phyloP scores from a whole-genome alignment of 768 basidiomycete species.

The Gloeopeniophorella convolvens region DNA sequence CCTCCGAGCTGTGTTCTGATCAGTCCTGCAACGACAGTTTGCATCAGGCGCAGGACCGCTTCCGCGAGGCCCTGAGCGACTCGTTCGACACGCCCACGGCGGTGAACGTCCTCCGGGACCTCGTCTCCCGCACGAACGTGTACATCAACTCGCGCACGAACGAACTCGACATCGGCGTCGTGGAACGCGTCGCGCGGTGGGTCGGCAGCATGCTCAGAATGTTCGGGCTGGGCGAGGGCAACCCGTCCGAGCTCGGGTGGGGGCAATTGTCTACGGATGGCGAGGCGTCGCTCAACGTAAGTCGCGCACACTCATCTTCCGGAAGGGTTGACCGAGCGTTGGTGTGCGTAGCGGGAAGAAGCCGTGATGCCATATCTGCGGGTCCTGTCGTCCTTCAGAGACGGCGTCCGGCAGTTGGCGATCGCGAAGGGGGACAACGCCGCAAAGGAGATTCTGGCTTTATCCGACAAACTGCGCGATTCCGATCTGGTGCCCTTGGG shows the following conservation, averaged over 20 bases:
- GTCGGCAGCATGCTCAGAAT: conserved; percentile 65
- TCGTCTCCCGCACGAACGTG: conserved; percentile 80
- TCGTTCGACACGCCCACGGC: conserved; percentile 95
- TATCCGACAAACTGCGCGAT: conserved; percentile 89
- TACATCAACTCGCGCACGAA: conserved; percentile 71
- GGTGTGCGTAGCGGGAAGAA: conserved; percentile 60
- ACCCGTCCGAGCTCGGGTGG: conserved; percentile 75
- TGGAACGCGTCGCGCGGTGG: conserved; percentile 65
- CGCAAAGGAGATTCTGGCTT: conserved; percentile 71
- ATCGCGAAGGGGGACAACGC: conserved; percentile 62
- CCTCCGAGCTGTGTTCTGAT: conserved; percentile 2
- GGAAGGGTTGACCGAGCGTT: too few species aligned
- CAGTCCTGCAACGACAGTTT: conserved; percentile 41
- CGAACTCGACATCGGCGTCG: conserved; percentile 51
- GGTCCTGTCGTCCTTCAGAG: conserved; percentile 83
- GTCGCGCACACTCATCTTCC: conserved; percentile 24
- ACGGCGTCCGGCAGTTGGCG: conserved; percentile 77
- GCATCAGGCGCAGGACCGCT: conserved; percentile 63
- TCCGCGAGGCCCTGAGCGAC: conserved; percentile 87
- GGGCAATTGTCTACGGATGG: conserved; percentile 51
- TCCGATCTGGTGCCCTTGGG: conserved; percentile 88
- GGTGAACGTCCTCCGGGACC: conserved; percentile 64
- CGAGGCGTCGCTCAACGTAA: conserved; percentile 44
- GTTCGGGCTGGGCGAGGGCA: conserved; percentile 74
- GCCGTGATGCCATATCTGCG: conserved; percentile 85